A percentile compares a stretch with the other conserved stretches of the same genome.
These are phyloP conservation scores for Talaromyces sp. DNA, from an alignment of 2,329 filamentous ascomycete species.

Conservation along the genomic window DNA sequence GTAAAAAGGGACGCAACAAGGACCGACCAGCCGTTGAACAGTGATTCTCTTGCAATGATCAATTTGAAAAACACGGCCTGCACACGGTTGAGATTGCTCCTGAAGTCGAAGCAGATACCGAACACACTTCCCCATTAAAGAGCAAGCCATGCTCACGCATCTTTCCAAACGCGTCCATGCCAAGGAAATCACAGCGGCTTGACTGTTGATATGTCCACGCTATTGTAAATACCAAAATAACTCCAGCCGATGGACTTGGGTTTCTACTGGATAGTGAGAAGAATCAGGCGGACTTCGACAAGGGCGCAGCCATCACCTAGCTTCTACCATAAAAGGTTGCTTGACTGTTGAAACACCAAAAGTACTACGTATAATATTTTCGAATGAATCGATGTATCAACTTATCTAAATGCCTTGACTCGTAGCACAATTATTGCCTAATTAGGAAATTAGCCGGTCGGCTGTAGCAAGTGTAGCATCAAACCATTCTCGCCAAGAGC, in stretches of 20 bases:
- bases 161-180: no score
- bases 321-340: not conserved
- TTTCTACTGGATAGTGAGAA: not conserved
- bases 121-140: no score
- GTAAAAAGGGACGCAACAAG: slow-evolving; percentile 53
- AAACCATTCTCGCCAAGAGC: not conserved
- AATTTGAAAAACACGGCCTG: not conserved
- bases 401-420: not conserved
- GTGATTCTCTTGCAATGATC: not conserved
- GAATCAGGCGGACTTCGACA: not conserved
- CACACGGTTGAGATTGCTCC: not conserved
- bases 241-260: not conserved
- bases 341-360: not conserved
- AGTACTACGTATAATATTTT: no score
- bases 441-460: not conserved
- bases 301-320: not conserved
- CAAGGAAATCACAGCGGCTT: not conserved
- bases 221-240: not conserved
- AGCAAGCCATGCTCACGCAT: no score
- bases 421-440: not conserved
- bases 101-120: no score
- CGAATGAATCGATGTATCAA: no score
- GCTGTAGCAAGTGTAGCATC: not conserved
- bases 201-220: no score
- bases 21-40: not conserved